Evolutionary conservation across 768 basidiomycete species (phyloP).

Genomic region (Xerocomellus dryophilus): DNA sequence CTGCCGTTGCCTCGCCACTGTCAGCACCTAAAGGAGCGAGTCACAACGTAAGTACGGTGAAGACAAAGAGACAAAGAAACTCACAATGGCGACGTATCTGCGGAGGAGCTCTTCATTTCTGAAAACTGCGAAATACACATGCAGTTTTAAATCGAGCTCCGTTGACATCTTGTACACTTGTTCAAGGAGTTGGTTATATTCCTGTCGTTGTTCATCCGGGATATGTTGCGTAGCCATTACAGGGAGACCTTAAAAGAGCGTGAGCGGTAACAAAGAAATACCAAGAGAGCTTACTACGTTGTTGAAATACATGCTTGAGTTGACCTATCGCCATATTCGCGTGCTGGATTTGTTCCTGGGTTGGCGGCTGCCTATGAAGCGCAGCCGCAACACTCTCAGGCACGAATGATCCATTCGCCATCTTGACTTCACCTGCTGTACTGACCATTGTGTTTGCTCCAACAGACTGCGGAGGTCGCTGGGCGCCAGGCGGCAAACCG

Average conservation of each 20-base stretch:
- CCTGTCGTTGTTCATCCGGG: constrained; percentile 51
- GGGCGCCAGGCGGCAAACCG: constrained; percentile 12
- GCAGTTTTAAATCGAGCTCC: constrained; percentile 53
- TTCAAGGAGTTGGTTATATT: constrained; percentile 52
- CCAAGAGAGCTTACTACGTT: constrained; percentile 26
- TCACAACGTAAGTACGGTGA: constrained; percentile 7
- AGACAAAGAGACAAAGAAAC: constrained; percentile 26
- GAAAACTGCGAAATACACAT: constrained; percentile 43
- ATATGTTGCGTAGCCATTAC: constrained; percentile 39
- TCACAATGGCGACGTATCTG: constrained; percentile 53
- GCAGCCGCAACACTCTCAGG: constrained; percentile 2
- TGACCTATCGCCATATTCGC: constrained; percentile 29
- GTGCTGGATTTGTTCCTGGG: constrained; percentile 35
- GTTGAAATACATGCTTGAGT: constrained; percentile 35
- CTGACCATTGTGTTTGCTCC: constrained; percentile 11
- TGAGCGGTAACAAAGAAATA: constrained; percentile 11
- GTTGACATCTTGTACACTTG: constrained; percentile 41
- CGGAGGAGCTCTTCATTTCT: constrained; percentile 48
- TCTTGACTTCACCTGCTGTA: constrained; percentile 20
- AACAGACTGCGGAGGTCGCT: constrained; percentile 14
- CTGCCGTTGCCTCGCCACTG: constrained; percentile 37
- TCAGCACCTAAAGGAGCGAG: constrained; percentile 37
- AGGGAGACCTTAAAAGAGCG: constrained; percentile 32
- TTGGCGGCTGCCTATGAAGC: constrained; percentile 15
- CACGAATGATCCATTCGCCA: constrained; percentile 8